Evolutionary conservation across 441 rosid genomes (phyloP).

Genomic region (Adansonia madagascariensis): DNA sequence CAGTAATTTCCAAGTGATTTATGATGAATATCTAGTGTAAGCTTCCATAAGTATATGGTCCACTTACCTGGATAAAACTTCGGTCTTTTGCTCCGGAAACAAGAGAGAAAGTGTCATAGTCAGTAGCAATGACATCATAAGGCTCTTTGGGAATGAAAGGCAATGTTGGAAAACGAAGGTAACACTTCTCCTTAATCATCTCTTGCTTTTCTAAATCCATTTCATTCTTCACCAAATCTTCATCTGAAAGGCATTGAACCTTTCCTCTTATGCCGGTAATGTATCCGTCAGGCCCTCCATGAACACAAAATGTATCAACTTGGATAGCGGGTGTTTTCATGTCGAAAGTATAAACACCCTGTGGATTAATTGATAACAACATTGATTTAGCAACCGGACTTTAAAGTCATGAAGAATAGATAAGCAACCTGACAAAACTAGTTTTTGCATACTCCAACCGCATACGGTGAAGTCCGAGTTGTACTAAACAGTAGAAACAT

Average conservation of each 20-base stretch:
- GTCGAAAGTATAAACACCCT: constrained; percentile 82
- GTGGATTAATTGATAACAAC: constrained; percentile 28
- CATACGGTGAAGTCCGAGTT: background rate
- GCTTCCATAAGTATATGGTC: background rate
- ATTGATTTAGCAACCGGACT: background rate
- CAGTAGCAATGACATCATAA: constrained; percentile 87
- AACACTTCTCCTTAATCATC: constrained; percentile 85
- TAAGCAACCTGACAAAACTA: constrained; percentile 10
- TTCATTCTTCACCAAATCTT: constrained; percentile 55
- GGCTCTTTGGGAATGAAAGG: constrained; percentile 93
- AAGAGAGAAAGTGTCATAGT: constrained; percentile 77
- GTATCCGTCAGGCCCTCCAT: constrained; percentile 86
- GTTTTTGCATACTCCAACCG: background rate
- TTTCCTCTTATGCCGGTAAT: constrained; percentile 92
- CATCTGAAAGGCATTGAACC: constrained; percentile 72
- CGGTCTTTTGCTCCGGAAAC: constrained; percentile 88
- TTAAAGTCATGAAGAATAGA: background rate
- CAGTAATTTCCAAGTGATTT: background rate
- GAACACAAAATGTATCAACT: constrained; percentile 88
- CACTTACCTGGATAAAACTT: constrained; percentile 76
- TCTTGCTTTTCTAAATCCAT: constrained; percentile 65
- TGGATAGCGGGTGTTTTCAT: constrained; percentile 62
- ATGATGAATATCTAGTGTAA: background rate
- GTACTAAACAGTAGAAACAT: background rate
- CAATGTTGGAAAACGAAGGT: constrained; percentile 80